These are phyloP conservation scores for Rossbeevera mucosa DNA, from an alignment of 768 basidiomycete species.

Conservation along the genomic window DNA sequence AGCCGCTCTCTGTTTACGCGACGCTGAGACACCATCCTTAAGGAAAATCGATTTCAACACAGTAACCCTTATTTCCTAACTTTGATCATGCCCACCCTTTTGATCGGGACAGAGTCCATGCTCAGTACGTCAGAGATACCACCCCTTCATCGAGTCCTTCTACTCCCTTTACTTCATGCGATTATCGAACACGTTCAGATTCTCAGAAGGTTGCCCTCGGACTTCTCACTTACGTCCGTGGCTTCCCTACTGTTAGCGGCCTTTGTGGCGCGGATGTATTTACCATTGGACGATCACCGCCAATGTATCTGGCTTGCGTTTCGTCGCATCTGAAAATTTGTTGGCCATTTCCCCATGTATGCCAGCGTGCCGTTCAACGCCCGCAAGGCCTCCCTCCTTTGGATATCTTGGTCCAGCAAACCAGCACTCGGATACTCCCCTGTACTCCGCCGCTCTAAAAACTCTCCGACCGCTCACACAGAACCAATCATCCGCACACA, in stretches of 20 bases:
- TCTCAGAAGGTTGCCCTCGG: constrained; percentile 32
- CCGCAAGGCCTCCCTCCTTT: constrained; percentile 21
- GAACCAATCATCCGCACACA: not conserved
- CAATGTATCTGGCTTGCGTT: constrained; percentile 12
- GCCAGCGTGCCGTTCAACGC: constrained; percentile 15
- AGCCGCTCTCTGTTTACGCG: constrained; percentile 1
- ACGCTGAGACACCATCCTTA: constrained; percentile 9
- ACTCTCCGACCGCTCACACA: constrained; percentile 1
- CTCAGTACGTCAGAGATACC: constrained; percentile 15
- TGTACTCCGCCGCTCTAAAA: constrained; percentile 21
- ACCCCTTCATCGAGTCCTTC: constrained; percentile 3
- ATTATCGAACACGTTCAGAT: constrained; percentile 25
- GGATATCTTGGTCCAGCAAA: constrained; percentile 13
- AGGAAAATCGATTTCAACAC: constrained; percentile 13
- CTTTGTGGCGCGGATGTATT: constrained; percentile 30
- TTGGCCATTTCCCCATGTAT: constrained; percentile 15
- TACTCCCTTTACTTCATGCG: constrained; percentile 18
- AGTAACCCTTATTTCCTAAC: constrained; percentile 18
- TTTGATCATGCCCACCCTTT: constrained; percentile 11
- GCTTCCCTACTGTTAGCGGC: constrained; percentile 24
- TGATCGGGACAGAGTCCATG: constrained; percentile 10
- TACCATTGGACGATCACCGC: constrained; percentile 22
- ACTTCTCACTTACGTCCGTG: constrained; percentile 33
- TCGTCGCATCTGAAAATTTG: constrained; percentile 9
- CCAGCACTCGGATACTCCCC: constrained; percentile 15